Percentiles rank a stretch among this genome's conserved stretches.
These are phyloP conservation scores for Dryas octopetala DNA, from an alignment of 306 rosid species.

Conservation along the genomic window DNA sequence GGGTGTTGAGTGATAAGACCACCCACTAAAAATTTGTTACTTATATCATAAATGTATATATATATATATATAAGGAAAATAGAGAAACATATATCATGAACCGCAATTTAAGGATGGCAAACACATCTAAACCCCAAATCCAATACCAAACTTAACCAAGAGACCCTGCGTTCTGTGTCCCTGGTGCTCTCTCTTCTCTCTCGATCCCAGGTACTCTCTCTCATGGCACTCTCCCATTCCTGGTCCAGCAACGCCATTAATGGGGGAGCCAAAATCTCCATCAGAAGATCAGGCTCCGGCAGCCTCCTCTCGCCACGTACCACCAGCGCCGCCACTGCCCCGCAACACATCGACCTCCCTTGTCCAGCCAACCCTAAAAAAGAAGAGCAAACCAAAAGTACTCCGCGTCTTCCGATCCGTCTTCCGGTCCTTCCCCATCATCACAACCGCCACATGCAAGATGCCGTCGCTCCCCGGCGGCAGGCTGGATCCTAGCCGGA, in stretches of 20 bases:
- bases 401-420: slow-evolving; percentile 59
- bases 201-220: not conserved
- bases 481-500: slow-evolving; percentile 9
- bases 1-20: too few species aligned
- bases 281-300: not conserved
- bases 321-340: slow-evolving; percentile 34
- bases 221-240: slow-evolving; percentile 24
- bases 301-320: slow-evolving; percentile 3
- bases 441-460: slow-evolving; percentile 58
- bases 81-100: not conserved
- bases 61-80: not conserved
- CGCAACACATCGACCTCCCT: slow-evolving; percentile 37
- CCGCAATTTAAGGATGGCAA: slow-evolving; percentile 7
- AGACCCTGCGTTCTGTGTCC: not conserved
- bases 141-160: not conserved
- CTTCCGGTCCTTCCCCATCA: slow-evolving; percentile 71
- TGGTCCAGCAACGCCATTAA: slow-evolving; percentile 31
- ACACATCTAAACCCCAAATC: slow-evolving; percentile 10
- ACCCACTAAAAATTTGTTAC: too few species aligned
- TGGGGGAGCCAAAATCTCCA: slow-evolving; percentile 59
- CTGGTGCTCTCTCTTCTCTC: not conserved
- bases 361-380: slow-evolving; percentile 49
- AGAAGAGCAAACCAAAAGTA: slow-evolving; percentile 44
- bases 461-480: slow-evolving; percentile 44
- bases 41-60: too few species aligned